Percentiles rank a stretch among this genome's conserved stretches.
Conservation (phyloP, 331 rosid species). For the Pyrus hybrid region DNA sequence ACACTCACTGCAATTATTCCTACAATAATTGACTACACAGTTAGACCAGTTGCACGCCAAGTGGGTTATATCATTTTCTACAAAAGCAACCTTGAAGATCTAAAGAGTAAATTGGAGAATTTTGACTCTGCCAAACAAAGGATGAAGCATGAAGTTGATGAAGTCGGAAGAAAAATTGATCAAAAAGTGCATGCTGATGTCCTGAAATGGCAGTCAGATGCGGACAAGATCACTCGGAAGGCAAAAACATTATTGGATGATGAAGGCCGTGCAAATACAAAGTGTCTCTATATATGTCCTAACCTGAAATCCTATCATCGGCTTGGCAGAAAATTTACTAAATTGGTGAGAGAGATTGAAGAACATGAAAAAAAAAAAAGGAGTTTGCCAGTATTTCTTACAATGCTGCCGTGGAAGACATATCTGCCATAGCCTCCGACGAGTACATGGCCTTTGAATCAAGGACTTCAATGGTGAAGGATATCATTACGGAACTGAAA, state of each 20-base stretch:
- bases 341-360: neutral
- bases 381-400: neutral
- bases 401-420: neutral
- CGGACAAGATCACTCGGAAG: neutral
- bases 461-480: neutral
- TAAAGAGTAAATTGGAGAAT: neutral
- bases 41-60: neutral
- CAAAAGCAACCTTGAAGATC: neutral
- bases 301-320: neutral
- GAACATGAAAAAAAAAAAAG: neutral
- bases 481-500: too few relatives aligned
- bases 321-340: neutral
- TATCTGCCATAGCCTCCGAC: neutral
- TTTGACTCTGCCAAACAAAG: neutral
- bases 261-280: neutral
- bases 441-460: neutral
- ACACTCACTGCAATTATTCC: too few relatives aligned
- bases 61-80: neutral
- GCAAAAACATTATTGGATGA: neutral
- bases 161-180: neutral
- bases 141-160: neutral
- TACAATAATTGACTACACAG: neutral
- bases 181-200: neutral
- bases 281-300: neutral
- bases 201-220: neutral